These are phyloP conservation scores for Gracilariopsis chorda DNA, from an alignment of 23 red algal species.

Conservation along the genomic window DNA sequence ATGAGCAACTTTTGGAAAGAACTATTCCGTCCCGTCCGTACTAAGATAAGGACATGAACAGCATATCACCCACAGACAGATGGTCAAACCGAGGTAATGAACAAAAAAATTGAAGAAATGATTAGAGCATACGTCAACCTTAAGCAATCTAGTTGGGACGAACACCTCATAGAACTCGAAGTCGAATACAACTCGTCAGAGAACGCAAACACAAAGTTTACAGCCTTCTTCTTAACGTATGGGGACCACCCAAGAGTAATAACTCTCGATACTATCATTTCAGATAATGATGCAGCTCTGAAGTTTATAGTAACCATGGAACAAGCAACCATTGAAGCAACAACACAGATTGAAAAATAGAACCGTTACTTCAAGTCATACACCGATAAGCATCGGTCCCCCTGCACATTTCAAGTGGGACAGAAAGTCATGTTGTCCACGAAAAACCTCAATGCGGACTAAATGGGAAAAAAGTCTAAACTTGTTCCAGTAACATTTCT, in stretches of 20 bases:
- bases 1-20: constrained; percentile 21
- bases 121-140: constrained; percentile 7
- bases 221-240: constrained; percentile 1
- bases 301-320: neutral
- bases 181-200: constrained; percentile 1
- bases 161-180: neutral
- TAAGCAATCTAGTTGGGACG: constrained; percentile 8
- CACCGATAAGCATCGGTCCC: neutral
- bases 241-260: neutral
- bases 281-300: neutral
- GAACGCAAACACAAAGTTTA: neutral
- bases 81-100: constrained; percentile 34
- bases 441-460: neutral
- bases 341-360: neutral
- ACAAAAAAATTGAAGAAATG: constrained; percentile 35
- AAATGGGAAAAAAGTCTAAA: neutral
- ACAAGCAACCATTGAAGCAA: neutral
- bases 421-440: neutral
- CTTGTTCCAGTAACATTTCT: neutral
- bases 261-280: neutral
- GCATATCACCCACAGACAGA: constrained; percentile 16
- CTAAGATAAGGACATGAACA: neutral
- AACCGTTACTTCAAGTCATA: neutral
- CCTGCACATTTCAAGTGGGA: constrained; percentile 5
- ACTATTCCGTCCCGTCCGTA: neutral